Base-by-base conservation (phyloP, 768 basidiomycete species). In the Russula virescens region DNA sequence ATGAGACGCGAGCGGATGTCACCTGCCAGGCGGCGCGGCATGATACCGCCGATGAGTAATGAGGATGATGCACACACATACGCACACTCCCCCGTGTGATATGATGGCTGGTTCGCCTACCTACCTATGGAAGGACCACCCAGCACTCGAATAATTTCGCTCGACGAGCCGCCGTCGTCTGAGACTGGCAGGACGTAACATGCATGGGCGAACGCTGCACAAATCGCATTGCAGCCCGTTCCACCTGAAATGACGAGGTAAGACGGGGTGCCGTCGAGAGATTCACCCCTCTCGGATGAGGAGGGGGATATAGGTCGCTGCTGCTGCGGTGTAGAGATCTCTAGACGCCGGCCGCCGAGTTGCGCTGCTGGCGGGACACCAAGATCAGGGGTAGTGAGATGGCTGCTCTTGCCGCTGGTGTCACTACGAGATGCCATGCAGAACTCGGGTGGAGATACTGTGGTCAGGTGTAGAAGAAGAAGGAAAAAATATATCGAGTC, bases 141-240 rank as follows among this genome's bases (percentile, higher is more conserved):
- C 57, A 98, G 79, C 25, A 94, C 92, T 53, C 94, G 85, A 55
- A 94, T 91, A 56, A 96, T 96, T 78, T 97, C 94, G 66, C 90
- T 91, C 2, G 94, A 96, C 3, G 91, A 94, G 48, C 95, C 95
- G 1, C 95, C 95, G 72, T 98, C 94, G 71, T 98, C 95, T 7
- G 93, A 95, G 35, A 98, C 91, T 6, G 95, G 95, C 38, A 98
- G 78, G 26, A 94, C 86, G 70, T 94, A 93, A 69, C 84, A 87
- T 25, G 89, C 86, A 62, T 79, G 74, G 3, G 80, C 81, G 70
- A 98, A 97, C 3, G 93, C 91, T 45, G 88, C 78, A 67, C 91
- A 94, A 66, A 98, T 89, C 23, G 89, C 82, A 71, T 98, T 98
- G 53, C 93, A 92, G 46, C 94, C 94, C 38, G 94, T 94, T n/a